phyloP scores from a whole-genome alignment of 1,284 basidiomycete species.

The Cystobasidium pallidum region DNA sequence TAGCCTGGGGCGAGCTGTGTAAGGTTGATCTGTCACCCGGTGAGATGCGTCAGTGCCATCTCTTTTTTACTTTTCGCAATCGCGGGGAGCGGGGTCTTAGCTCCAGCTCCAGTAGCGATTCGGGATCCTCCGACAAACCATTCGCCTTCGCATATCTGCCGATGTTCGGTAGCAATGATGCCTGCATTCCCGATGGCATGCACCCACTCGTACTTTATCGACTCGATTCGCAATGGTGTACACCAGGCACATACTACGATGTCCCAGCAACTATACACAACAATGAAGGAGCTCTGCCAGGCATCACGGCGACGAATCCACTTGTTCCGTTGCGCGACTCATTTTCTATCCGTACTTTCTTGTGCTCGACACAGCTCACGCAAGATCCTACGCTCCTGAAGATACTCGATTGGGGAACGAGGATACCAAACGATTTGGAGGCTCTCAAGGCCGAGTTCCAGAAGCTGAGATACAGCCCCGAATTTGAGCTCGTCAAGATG shows the following conservation, averaged over 20 bases:
- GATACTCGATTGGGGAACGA: constrained; percentile 77
- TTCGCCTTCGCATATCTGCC: constrained; percentile 94
- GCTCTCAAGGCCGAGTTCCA: constrained; percentile 73
- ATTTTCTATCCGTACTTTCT: constrained; percentile 79
- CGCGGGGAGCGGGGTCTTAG: constrained; percentile 64
- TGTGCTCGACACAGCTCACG: constrained; percentile 90
- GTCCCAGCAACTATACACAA: constrained; percentile 16
- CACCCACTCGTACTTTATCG: constrained; percentile 82
- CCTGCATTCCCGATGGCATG: constrained; percentile 82
- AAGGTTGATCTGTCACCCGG: constrained; percentile 77
- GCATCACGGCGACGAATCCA: constrained; percentile 62
- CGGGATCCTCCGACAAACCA: constrained; percentile 68
- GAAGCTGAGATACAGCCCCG: constrained; percentile 63
- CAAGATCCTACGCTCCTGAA: constrained; percentile 85
- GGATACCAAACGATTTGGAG: constrained; percentile 66
- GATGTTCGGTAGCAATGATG: constrained; percentile 73
- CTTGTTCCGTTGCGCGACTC: constrained; percentile 75
- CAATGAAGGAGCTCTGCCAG: constrained; percentile 54
- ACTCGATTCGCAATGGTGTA: constrained; percentile 57
- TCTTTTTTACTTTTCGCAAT: constrained; percentile 92
- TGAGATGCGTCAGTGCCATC: constrained; percentile 76
- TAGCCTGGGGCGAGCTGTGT: constrained; percentile 86
- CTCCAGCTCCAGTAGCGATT: constrained; percentile 51
- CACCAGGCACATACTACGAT: constrained; percentile 64
- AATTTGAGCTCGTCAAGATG: constrained; percentile 80